Evolutionary conservation across 2,329 filamentous ascomycete genomes (phyloP).

Genomic region (Diaporthe australafricana): DNA sequence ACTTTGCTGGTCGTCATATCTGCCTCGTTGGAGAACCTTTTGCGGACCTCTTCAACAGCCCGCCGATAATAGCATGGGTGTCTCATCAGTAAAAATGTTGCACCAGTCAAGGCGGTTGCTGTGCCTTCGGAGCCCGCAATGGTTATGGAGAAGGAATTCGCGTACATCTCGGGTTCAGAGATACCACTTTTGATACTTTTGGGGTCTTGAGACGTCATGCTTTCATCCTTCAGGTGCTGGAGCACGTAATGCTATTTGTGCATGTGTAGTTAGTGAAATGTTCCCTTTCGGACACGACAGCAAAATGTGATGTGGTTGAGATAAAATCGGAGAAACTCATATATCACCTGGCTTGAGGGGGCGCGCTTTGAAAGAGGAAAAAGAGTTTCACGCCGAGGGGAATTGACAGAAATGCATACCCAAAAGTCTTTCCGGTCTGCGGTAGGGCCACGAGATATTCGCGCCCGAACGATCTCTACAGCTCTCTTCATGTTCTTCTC

Average conservation of each 20-base stretch:
- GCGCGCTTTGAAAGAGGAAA: no score
- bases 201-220: background rate
- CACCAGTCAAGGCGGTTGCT: conserved; percentile 5
- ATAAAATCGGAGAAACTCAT: no score
- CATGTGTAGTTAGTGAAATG: background rate
- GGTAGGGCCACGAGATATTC: background rate
- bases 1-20: background rate
- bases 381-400: no score
- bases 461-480: background rate
- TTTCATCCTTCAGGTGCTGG: background rate
- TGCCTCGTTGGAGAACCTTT: background rate
- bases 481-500: conserved; percentile 7
- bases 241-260: background rate
- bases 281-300: no score
- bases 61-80: background rate
- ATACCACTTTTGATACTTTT: background rate
- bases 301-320: no score
- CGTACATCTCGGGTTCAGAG: background rate
- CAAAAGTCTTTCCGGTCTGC: conserved; percentile 12
- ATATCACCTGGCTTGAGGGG: no score
- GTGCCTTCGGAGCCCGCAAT: conserved; percentile 14
- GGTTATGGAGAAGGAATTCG: background rate
- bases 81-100: conserved; percentile 2
- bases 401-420: background rate
- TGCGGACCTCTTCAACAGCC: background rate